These are phyloP conservation scores for Arthrobotrys conoides DNA, from an alignment of 2,329 filamentous ascomycete species.

Conservation along the genomic window DNA sequence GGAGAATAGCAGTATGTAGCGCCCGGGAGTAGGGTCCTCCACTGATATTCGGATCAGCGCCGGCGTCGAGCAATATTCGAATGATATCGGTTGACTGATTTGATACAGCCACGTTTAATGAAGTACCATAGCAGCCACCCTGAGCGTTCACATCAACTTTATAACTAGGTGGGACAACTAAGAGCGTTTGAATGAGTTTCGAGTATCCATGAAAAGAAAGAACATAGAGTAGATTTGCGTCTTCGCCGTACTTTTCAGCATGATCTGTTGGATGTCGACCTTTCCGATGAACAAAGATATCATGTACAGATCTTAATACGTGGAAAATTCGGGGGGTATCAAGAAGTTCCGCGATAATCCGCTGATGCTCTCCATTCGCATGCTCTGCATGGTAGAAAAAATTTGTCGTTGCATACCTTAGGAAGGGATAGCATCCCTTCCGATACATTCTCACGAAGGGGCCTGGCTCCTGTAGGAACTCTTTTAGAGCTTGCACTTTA, in stretches of 20 bases:
- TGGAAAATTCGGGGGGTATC: neutral
- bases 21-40: neutral
- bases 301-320: neutral
- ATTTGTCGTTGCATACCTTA: conserved; percentile 36
- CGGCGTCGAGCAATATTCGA: neutral
- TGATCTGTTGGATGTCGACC: neutral
- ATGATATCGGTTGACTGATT: neutral
- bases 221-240: neutral
- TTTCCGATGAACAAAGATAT: neutral
- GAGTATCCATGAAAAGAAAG: neutral
- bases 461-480: neutral
- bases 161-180: neutral
- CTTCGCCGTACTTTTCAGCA: neutral
- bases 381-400: conserved; percentile 50
- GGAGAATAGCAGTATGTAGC: neutral
- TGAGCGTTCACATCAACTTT: neutral
- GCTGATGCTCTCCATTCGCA: neutral
- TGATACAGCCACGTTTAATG: neutral
- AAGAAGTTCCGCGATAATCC: neutral
- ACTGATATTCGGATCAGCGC: neutral
- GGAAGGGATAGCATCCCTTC: conserved; percentile 26
- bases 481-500: conserved; percentile 13
- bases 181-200: neutral
- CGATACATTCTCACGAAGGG: neutral
- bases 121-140: neutral